Percentiles rank a stretch among this genome's conserved stretches.
phyloP scores from a whole-genome alignment of 2,329 filamentous ascomycete genomes.

The Trichoderma sp. region DNA sequence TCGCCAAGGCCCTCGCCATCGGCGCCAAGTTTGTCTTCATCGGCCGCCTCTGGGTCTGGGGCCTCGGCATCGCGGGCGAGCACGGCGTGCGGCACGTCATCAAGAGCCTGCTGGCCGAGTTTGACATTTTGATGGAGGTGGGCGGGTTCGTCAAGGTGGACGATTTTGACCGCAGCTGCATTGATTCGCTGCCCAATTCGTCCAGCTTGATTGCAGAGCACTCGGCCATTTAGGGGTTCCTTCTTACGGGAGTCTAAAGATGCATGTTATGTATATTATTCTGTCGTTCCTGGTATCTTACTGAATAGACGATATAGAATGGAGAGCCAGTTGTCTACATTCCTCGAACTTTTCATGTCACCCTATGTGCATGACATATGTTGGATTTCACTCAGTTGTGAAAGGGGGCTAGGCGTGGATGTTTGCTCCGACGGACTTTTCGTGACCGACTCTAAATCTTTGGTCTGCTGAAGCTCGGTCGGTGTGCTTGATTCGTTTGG shows the following conservation, averaged over 20 bases:
- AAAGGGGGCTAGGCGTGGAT: slow-evolving; percentile 42
- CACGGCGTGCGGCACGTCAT: slow-evolving; percentile 23
- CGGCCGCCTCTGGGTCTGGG: slow-evolving; percentile 58
- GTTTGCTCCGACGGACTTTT: neutral
- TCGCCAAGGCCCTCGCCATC: slow-evolving; percentile 60
- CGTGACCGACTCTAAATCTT: neutral
- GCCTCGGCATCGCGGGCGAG: slow-evolving; percentile 25
- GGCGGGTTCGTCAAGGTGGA: slow-evolving; percentile 9
- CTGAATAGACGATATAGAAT: too few relatives aligned
- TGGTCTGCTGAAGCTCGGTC: slow-evolving; percentile 1
- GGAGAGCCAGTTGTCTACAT: too few relatives aligned
- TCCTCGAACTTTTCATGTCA: too few relatives aligned
- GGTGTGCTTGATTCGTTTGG: neutral
- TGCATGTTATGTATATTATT: neutral
- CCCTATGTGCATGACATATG: neutral
- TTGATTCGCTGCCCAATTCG: slow-evolving; percentile 21
- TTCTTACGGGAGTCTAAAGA: too few relatives aligned
- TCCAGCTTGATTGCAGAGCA: slow-evolving; percentile 24
- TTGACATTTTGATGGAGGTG: slow-evolving; percentile 28
- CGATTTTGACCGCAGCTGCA: slow-evolving; percentile 15
- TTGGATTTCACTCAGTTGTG: neutral
- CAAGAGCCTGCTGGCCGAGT: slow-evolving; percentile 23
- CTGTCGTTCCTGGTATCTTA: neutral
- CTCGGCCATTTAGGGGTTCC: neutral
- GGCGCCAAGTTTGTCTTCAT: slow-evolving; percentile 62